Conservation (phyloP, 2,329 filamentous ascomycete species). For the Beauveria varroae region DNA sequence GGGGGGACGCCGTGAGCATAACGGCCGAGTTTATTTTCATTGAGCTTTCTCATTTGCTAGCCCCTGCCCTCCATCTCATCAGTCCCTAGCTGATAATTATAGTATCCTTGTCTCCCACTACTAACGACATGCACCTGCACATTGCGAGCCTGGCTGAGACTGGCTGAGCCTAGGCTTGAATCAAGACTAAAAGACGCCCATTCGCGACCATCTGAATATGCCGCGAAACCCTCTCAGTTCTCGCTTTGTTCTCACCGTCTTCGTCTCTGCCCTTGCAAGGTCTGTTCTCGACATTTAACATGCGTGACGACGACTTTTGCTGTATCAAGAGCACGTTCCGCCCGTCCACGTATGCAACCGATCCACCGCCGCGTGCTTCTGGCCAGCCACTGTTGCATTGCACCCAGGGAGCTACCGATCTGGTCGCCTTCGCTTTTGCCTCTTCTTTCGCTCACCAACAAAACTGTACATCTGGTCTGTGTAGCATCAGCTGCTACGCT, state of each 20-base stretch:
- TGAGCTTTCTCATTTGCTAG: background rate
- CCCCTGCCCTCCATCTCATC: background rate
- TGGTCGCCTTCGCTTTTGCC: background rate
- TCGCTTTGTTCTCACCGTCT: background rate
- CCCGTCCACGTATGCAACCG: background rate
- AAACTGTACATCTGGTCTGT: background rate
- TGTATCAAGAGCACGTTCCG: background rate
- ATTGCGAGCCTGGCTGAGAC: background rate
- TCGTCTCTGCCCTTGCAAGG: background rate
- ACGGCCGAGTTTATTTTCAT: constrained; percentile 1
- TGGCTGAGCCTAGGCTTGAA: background rate
- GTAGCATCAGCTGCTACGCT: background rate
- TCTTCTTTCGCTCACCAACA: background rate
- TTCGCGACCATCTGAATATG: background rate
- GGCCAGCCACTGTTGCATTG: background rate
- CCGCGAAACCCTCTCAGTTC: background rate
- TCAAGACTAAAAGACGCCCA: background rate
- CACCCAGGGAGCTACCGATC: background rate
- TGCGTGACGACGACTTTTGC: background rate
- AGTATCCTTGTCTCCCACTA: background rate
- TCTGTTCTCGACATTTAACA: background rate
- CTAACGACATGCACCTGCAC: background rate
- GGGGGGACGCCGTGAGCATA: background rate
- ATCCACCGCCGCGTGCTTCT: background rate
- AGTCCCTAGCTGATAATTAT: background rate